A percentile compares a stretch with the other conserved stretches of the same genome.
Evolutionary conservation across 192 early-diverging fungal species (phyloP).

Genomic region (Cladochytrium replicatum): DNA sequence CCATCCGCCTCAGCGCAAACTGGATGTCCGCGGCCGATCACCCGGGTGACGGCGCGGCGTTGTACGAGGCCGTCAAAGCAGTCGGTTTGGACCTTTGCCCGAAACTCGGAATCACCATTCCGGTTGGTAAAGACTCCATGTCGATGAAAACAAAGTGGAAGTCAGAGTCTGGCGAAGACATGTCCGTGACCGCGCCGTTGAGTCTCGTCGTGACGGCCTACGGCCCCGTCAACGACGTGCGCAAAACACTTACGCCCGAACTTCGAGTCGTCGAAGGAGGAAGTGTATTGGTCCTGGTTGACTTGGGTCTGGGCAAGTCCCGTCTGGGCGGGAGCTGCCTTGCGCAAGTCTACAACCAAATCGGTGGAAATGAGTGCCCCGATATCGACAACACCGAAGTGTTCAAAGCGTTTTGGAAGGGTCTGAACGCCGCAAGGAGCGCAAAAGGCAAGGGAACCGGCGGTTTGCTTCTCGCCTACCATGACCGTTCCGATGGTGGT

Average conservation of each 20-base stretch:
- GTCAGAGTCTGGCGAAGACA: conserved; percentile 26
- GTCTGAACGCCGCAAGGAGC: conserved; percentile 46
- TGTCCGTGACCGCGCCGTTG: conserved; percentile 76
- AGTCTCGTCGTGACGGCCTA: conserved; percentile 91
- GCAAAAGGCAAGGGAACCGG: conserved; percentile 22
- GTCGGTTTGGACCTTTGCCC: conserved; percentile 92
- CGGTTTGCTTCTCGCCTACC: conserved; percentile 78
- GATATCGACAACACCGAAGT: conserved; percentile 68
- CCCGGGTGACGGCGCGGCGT: conserved; percentile 79
- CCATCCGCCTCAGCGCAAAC: conserved; percentile 86
- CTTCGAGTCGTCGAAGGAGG: conserved; percentile 40
- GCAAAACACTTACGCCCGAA: conserved; percentile 84
- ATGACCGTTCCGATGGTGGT: conserved; percentile 98
- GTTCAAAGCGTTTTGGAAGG: conserved; percentile 72
- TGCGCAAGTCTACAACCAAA: conserved; percentile 85
- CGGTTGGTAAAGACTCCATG: conserved; percentile 99
- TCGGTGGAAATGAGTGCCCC: conserved; percentile 68
- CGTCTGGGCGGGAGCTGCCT: conserved; percentile 90
- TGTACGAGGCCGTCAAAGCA: conserved; percentile 89
- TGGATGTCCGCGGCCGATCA: conserved; percentile 96
- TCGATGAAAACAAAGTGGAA: conserved; percentile 95
- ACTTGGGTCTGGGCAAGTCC: conserved; percentile 70
- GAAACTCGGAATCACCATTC: conserved; percentile 82
- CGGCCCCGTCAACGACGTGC: conserved; percentile 74
- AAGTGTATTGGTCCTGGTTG: conserved; percentile 73